Evolutionary conservation across 139 green algal genomes (phyloP).

Genomic region (Deuterostichococcus epilithicus): DNA sequence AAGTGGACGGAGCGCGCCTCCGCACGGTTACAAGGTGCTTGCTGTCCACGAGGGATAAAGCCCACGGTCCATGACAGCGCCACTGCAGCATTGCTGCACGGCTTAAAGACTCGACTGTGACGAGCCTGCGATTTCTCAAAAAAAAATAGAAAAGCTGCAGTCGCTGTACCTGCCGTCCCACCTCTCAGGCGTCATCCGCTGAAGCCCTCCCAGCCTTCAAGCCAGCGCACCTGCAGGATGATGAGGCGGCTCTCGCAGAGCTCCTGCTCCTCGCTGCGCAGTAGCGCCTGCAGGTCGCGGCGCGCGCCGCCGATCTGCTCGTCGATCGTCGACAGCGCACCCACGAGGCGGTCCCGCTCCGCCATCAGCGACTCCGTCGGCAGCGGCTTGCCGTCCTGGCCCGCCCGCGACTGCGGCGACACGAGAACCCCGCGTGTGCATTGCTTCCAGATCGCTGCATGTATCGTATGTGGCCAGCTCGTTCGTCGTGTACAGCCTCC

Average conservation of each 20-base stretch:
- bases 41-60: not conserved
- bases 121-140: not conserved
- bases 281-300: constrained; percentile 16
- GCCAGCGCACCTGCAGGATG: constrained; percentile 36
- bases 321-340: constrained; percentile 24
- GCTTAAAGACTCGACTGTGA: no score
- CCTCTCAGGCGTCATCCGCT: not conserved
- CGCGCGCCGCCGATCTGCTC: constrained; percentile 25
- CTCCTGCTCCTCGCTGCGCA: constrained; percentile 25
- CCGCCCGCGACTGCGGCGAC: not conserved
- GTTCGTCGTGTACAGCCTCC: not conserved
- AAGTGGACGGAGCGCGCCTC: no score
- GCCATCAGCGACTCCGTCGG: constrained; percentile 15
- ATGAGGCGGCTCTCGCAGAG: constrained; percentile 51
- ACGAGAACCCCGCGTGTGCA: not conserved
- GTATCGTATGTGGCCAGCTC: not conserved
- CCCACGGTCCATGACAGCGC: no score
- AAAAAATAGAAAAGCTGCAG: not conserved
- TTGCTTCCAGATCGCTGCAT: not conserved
- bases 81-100: not conserved
- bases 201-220: not conserved
- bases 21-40: no score
- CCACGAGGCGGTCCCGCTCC: constrained; percentile 29
- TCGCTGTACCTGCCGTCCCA: not conserved
- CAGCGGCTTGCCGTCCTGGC: constrained; percentile 21